Conservation (phyloP, 148 eudicot species). For the Persicaria tinctoria region DNA sequence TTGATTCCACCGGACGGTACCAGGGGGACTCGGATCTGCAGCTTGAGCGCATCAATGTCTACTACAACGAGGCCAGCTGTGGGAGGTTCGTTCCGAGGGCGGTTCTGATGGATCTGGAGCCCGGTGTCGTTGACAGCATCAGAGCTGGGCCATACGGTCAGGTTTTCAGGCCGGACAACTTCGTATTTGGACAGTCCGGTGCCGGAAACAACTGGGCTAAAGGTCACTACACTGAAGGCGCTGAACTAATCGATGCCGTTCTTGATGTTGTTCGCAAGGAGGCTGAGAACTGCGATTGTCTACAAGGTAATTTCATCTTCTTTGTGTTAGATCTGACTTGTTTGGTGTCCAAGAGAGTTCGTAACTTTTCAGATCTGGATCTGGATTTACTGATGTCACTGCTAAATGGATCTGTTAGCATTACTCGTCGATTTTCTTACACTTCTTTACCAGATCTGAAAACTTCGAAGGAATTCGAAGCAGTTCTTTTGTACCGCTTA, state of each 20-base stretch:
- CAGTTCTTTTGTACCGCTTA: not conserved
- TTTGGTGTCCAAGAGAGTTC: not conserved
- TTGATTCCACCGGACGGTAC: conserved; percentile 16
- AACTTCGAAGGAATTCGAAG: not conserved
- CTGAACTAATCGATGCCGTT: conserved; percentile 14
- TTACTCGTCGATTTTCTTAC: no score
- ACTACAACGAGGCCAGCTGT: conserved; percentile 17
- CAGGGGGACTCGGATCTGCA: conserved; percentile 12
- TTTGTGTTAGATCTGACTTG: not conserved
- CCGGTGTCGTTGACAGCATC: conserved; percentile 10
- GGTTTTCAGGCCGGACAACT: conserved; percentile 13
- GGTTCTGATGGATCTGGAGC: conserved; percentile 17
- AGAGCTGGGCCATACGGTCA: conserved; percentile 14
- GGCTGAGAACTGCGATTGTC: conserved; percentile 16
- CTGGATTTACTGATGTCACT: not conserved
- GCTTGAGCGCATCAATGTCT: conserved; percentile 17
- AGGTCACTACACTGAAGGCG: conserved; percentile 16
- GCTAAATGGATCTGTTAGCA: not conserved
- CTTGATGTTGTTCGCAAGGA: conserved; percentile 18
- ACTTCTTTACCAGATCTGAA: not conserved
- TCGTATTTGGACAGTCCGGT: conserved; percentile 11
- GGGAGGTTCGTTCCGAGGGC: conserved; percentile 16
- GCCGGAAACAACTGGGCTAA: conserved; percentile 15
- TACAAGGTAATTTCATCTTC: conserved; percentile 10
- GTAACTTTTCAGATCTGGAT: not conserved